phyloP scores from a whole-genome alignment of 768 basidiomycete species.

The Termitomyces sp. region DNA sequence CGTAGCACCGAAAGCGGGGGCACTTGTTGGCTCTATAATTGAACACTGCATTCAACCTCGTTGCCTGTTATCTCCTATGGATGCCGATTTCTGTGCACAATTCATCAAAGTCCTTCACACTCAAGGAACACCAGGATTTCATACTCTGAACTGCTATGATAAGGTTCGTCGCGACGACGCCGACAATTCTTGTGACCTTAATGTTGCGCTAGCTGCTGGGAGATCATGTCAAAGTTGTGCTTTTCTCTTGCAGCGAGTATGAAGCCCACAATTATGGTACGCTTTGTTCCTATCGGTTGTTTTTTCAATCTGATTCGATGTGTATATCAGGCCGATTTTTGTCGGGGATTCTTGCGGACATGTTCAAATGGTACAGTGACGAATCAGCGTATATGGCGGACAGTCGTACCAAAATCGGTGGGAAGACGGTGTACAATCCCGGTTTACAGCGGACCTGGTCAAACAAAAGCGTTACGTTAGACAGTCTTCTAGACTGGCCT shows the following conservation, averaged over 20 bases:
- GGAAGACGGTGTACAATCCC: constrained; percentile 56
- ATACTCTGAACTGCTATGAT: constrained; percentile 80
- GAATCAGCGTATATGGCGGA: constrained; percentile 70
- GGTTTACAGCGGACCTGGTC: constrained; percentile 57
- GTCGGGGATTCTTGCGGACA: constrained; percentile 67
- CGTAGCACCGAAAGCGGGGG: constrained; percentile 38
- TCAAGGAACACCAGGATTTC: constrained; percentile 86
- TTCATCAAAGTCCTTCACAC: constrained; percentile 86
- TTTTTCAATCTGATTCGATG: background rate
- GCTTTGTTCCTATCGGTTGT: constrained; percentile 10
- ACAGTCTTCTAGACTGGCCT: constrained; percentile 62
- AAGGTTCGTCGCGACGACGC: constrained; percentile 39
- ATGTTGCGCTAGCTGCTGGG: constrained; percentile 58
- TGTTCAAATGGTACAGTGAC: constrained; percentile 75
- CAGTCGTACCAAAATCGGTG: constrained; percentile 59
- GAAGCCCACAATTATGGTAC: constrained; percentile 93
- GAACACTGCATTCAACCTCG: constrained; percentile 94
- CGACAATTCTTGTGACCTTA: background rate
- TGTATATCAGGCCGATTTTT: constrained; percentile 73
- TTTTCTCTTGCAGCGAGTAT: constrained; percentile 94
- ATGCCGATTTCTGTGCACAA: constrained; percentile 90
- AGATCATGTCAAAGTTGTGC: constrained; percentile 74
- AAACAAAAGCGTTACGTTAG: constrained; percentile 36
- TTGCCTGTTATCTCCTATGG: constrained; percentile 90
- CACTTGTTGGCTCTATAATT: constrained; percentile 59